Percentiles rank a stretch among this genome's conserved stretches.
phyloP scores from a whole-genome alignment of 2,329 filamentous ascomycete species.

The Xylariaceae sp. region DNA sequence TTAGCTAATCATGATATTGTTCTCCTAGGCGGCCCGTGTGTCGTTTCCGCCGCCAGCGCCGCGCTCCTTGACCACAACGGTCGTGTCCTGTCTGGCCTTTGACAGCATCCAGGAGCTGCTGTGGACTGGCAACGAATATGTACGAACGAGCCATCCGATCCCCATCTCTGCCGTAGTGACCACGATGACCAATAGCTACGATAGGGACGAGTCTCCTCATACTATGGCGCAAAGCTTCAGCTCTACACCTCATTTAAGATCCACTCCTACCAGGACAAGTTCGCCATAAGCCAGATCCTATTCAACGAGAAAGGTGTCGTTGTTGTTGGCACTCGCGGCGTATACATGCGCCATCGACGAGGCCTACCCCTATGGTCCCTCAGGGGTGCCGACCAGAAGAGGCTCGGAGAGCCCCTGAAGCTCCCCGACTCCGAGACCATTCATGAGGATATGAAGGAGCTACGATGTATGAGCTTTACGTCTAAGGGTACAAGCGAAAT shows the following conservation, averaged over 20 bases:
- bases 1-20: neutral
- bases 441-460: conserved; percentile 74
- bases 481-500: conserved; percentile 81
- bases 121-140: conserved; percentile 90
- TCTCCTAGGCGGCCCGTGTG: conserved; percentile 70
- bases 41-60: conserved; percentile 74
- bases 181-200: conserved; percentile 17
- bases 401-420: neutral
- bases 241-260: conserved; percentile 88
- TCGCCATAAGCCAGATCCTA: conserved; percentile 77
- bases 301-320: conserved; percentile 90
- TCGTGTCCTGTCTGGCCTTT: conserved; percentile 75
- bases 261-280: conserved; percentile 68
- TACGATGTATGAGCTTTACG: conserved; percentile 94
- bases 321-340: conserved; percentile 74
- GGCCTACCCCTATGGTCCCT: conserved; percentile 89
- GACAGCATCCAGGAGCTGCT: conserved; percentile 86
- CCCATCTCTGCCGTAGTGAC: neutral
- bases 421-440: conserved; percentile 38
- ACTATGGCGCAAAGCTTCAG: conserved; percentile 80
- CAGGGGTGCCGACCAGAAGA: conserved; percentile 33
- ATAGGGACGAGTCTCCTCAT: conserved; percentile 85
- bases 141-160: conserved; percentile 41
- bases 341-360: conserved; percentile 84
- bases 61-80: conserved; percentile 66